Evolutionary conservation across 352 stramenopile genomes (phyloP).

Genomic region (Phytophthora nicotianae): DNA sequence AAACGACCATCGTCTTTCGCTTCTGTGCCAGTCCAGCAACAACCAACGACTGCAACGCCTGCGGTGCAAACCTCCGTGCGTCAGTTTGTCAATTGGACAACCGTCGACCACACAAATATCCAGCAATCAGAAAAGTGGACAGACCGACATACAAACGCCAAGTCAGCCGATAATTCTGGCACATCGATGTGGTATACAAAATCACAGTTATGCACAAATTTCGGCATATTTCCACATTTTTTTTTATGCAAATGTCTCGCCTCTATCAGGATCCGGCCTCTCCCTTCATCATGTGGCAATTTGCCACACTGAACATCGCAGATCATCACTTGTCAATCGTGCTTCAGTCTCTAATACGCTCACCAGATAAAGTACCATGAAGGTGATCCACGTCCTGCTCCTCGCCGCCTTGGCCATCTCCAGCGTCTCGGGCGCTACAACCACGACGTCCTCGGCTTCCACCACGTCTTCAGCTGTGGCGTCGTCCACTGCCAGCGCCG

Average conservation of each 20-base stretch:
- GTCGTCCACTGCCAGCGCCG: slow-evolving; percentile 20
- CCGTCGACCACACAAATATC: slow-evolving; percentile 13
- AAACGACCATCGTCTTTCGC: slow-evolving; percentile 26
- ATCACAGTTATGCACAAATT: slow-evolving; percentile 14
- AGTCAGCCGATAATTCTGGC: slow-evolving; percentile 11
- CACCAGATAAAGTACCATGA: slow-evolving; percentile 23
- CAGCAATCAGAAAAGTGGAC: slow-evolving; percentile 4
- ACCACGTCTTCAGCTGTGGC: slow-evolving; percentile 7
- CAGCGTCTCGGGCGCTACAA: slow-evolving; percentile 22
- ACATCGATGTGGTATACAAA: slow-evolving; percentile 15
- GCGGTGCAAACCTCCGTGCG: slow-evolving; percentile 7
- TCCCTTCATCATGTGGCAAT: slow-evolving; percentile 14
- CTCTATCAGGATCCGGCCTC: slow-evolving; percentile 17
- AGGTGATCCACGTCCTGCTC: slow-evolving; percentile 38
- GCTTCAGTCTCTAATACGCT: slow-evolving; percentile 23
- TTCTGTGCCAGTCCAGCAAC: slow-evolving; percentile 1
- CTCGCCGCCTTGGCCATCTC: slow-evolving; percentile 36
- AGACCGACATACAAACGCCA: slow-evolving; percentile 9
- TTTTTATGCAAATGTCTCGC: slow-evolving; percentile 15
- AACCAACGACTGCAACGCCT: slow-evolving; percentile 19
- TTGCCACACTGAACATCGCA: slow-evolving; percentile 2
- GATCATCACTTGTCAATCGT: not conserved
- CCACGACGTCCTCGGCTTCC: slow-evolving; percentile 8
- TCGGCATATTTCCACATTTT: slow-evolving; percentile 12
- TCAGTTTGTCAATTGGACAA: slow-evolving; percentile 20